Conservation (phyloP, 331 rosid species). For the Quercus tomentella region DNA sequence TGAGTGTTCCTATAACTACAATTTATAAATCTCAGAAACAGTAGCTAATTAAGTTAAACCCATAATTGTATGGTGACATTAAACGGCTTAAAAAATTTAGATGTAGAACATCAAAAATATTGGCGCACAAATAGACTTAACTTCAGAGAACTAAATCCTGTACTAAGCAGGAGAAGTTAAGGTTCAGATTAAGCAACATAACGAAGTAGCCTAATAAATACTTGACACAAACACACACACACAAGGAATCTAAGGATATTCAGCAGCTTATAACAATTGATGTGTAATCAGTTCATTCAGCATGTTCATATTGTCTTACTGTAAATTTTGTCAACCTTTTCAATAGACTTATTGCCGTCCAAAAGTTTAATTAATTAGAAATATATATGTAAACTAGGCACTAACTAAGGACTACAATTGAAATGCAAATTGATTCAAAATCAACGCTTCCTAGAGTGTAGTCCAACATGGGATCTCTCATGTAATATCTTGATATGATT, state of each 20-base stretch:
- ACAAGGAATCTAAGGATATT: neutral
- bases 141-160: neutral
- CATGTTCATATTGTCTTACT: neutral
- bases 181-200: neutral
- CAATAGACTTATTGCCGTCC: neutral
- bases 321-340: neutral
- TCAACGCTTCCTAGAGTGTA: neutral
- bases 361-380: neutral
- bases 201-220: neutral
- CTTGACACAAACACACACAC: neutral
- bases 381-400: neutral
- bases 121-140: neutral
- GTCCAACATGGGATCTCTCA: neutral
- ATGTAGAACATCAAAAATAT: neutral
- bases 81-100: neutral
- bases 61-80: neutral
- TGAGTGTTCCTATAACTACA: neutral
- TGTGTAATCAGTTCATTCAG: neutral
- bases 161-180: neutral
- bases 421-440: neutral
- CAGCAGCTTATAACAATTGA: neutral
- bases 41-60: neutral
- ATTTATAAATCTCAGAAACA: neutral
- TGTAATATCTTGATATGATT: neutral
- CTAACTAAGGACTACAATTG: neutral